Evolutionary conservation across 2,329 filamentous ascomycete genomes (phyloP).

Genomic region (Scytalidium sp.): DNA sequence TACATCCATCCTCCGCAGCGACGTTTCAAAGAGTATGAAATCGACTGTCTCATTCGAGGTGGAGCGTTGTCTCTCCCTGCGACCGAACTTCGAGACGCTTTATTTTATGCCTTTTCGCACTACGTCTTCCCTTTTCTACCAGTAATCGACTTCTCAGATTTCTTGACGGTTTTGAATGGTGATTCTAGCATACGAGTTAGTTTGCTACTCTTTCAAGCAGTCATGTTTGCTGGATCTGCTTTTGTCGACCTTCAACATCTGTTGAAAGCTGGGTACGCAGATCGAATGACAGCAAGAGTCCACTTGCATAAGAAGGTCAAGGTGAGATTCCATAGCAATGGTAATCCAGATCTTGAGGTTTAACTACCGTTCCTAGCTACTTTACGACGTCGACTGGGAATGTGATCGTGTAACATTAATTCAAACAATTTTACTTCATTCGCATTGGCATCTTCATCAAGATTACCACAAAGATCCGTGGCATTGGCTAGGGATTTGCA

Average conservation of each 20-base stretch:
- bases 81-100: too few relatives aligned
- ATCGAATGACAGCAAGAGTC: conserved; percentile 76
- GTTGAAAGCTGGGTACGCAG: conserved; percentile 70
- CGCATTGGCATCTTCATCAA: conserved; percentile 92
- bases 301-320: too few relatives aligned
- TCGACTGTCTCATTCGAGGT: too few relatives aligned
- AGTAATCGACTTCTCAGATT: too few relatives aligned
- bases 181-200: conserved; percentile 73
- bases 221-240: conserved; percentile 86
- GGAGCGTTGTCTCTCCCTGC: too few relatives aligned
- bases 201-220: conserved; percentile 81
- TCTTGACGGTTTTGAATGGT: too few relatives aligned
- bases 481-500: conserved; percentile 95
- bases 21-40: too few relatives aligned
- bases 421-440: conserved; percentile 83
- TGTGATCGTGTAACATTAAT: conserved; percentile 81
- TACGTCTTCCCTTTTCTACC: too few relatives aligned
- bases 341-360: too few relatives aligned
- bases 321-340: too few relatives aligned
- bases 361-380: conserved; percentile 75
- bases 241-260: conserved; percentile 78
- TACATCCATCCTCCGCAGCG: too few relatives aligned
- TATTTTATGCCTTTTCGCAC: too few relatives aligned
- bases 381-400: conserved; percentile 93
- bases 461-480: conserved; percentile 95